A percentile compares a stretch with the other conserved stretches of the same genome.
phyloP scores from a whole-genome alignment of 495 filamentous ascomycete genomes.

The Parachaetomium inaequale region DNA sequence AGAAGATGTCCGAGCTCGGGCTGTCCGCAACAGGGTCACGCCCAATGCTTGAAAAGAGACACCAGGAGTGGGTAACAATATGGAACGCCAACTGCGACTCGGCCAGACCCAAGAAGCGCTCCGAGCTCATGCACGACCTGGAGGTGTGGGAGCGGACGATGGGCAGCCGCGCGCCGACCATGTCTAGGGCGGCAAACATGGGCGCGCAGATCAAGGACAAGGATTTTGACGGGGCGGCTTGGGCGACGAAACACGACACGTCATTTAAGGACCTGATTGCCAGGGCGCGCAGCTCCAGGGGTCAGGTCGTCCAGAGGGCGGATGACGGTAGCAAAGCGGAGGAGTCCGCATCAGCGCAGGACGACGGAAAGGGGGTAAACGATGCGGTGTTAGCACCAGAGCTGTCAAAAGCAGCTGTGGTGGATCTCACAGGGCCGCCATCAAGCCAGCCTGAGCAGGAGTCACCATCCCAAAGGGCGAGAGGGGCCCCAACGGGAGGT shows the following conservation, averaged over 20 bases:
- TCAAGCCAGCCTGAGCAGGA: constrained; percentile 9
- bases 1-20: constrained; percentile 79
- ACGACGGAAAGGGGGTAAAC: not conserved
- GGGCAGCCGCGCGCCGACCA: constrained; percentile 44
- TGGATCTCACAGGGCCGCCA: constrained; percentile 19
- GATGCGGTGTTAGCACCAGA: not conserved
- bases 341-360: not conserved
- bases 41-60: constrained; percentile 67
- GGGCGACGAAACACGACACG: constrained; percentile 65
- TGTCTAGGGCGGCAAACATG: constrained; percentile 26
- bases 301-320: constrained; percentile 17
- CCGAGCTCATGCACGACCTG: constrained; percentile 70
- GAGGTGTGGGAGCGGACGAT: constrained; percentile 81
- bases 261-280: constrained; percentile 76
- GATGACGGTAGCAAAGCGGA: not conserved
- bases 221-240: constrained; percentile 75
- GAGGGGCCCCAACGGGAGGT: not conserved
- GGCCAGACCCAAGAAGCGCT: constrained; percentile 61
- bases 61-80: constrained; percentile 90
- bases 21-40: constrained; percentile 66
- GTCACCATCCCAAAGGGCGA: not conserved
- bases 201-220: constrained; percentile 62
- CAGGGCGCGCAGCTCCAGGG: constrained; percentile 48
- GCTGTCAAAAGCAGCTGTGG: not conserved
- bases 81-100: constrained; percentile 98